These are phyloP conservation scores for Globisporangium orthogonon DNA, from an alignment of 352 stramenopile species.

Conservation along the genomic window DNA sequence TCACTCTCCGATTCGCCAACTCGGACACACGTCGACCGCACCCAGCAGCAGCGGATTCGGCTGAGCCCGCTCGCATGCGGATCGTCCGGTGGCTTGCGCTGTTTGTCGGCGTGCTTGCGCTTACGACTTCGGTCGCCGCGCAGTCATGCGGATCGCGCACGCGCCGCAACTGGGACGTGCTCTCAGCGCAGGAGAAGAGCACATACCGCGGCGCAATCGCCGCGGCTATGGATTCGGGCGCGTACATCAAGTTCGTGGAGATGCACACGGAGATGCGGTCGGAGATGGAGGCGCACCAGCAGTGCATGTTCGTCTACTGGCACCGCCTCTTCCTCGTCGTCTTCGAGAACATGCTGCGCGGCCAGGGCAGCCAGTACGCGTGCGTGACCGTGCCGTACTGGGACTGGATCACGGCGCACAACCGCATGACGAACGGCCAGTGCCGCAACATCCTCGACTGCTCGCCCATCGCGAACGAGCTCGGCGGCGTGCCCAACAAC, in stretches of 20 bases:
- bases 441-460: conserved; percentile 45
- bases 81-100: not conserved
- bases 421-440: conserved; percentile 20
- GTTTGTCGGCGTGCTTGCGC: not conserved
- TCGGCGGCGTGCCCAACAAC: conserved; percentile 24
- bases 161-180: conserved; percentile 17
- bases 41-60: too few relatives aligned
- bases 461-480: conserved; percentile 22
- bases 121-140: not conserved
- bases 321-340: conserved; percentile 53
- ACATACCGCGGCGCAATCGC: conserved; percentile 15
- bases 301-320: conserved; percentile 85
- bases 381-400: conserved; percentile 81
- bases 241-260: conserved; percentile 44
- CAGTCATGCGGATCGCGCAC: conserved; percentile 10
- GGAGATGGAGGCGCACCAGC: conserved; percentile 35
- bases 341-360: conserved; percentile 84
- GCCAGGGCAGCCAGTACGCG: conserved; percentile 32
- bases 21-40: not conserved
- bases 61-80: not conserved
- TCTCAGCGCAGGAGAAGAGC: conserved; percentile 12
- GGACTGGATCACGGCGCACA: conserved; percentile 61
- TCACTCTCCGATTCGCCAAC: conserved; percentile 1
- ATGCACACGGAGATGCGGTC: conserved; percentile 61
- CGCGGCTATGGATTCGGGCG: conserved; percentile 18